A percentile compares a stretch with the other conserved stretches of the same genome.
These are phyloP conservation scores for Mucor piriformis DNA, from an alignment of 371 early-diverging fungal species.

Conservation along the genomic window DNA sequence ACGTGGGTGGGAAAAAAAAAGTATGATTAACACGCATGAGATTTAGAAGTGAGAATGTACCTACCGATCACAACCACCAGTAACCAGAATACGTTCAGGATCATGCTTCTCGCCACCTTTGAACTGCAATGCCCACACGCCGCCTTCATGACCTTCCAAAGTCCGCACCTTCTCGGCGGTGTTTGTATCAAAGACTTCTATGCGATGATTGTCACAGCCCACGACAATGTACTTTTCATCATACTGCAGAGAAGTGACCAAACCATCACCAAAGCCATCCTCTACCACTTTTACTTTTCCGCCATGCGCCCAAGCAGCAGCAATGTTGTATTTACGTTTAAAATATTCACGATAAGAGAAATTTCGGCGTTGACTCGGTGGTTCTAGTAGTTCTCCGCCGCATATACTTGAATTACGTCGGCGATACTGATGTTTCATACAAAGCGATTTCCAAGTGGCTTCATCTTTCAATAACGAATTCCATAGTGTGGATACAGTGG, in stretches of 20 bases:
- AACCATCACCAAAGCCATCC: constrained; percentile 74
- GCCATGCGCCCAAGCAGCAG: constrained; percentile 79
- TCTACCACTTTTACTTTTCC: constrained; percentile 70
- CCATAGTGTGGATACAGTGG: constrained; percentile 79
- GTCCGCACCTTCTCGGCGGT: constrained; percentile 69
- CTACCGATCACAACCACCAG: constrained; percentile 82
- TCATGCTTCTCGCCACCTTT: constrained; percentile 60
- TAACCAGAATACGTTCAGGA: constrained; percentile 62
- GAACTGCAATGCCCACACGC: constrained; percentile 93
- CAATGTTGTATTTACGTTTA: constrained; percentile 71
- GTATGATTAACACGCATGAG: background rate
- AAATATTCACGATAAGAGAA: constrained; percentile 79
- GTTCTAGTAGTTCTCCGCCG: constrained; percentile 52
- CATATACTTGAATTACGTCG: constrained; percentile 54
- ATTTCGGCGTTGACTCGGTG: constrained; percentile 47
- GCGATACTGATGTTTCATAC: constrained; percentile 51
- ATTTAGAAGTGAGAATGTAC: constrained; percentile 2
- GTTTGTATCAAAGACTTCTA: constrained; percentile 81
- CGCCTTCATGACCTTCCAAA: constrained; percentile 91
- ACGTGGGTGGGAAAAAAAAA: constrained; percentile 5
- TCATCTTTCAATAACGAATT: constrained; percentile 69
- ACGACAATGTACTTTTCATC: constrained; percentile 85
- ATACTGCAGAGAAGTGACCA: constrained; percentile 88
- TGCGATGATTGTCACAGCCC: constrained; percentile 84
- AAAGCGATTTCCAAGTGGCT: constrained; percentile 57